Evolutionary conservation across 148 eudicot genomes (phyloP), one percentile per base, ranked within the genome.

Genomic region (Rhododendron molle): DNA sequence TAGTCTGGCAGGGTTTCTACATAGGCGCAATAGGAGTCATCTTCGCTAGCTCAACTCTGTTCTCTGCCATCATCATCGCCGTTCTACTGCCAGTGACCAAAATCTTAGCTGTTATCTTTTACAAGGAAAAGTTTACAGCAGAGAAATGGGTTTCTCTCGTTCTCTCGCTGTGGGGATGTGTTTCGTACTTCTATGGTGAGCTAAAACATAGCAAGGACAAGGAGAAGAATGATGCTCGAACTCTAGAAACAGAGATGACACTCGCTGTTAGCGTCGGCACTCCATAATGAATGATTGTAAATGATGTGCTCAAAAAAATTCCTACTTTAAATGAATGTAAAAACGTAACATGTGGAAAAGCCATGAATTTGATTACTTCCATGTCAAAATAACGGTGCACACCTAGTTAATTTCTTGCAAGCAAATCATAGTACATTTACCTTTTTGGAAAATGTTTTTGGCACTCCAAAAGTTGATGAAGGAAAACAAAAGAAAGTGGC

Each of bases 101-200:
- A 36, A 72, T 92, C 30, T 23, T 87, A 62, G 94, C 91, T 3
- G 83, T 90, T 2, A 58, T 92, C 38, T 90, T 88, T 80, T 92
- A 87, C 88, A 86, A 81, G 6, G 94, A 92, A 71, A 91, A 89
- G 38, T 91, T 91, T 44, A 90, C 89, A 21, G 87, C 87, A 0
- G 91, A 90, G 72, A 92, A 92, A 81, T 92, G 90, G 14, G 83
- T 91, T 32, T 90, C 92, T 34, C 89, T 92, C 7, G 83, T 83
- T 10, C 91, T 92, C 18, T 92, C 92, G 0, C 87, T 91, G 3
- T 92, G 94, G 94, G 94, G 94, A 54, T 90, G 91, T 58, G 16
- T 91, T 47, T 92, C 94, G 1, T 90, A 87, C 83, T 90, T 90
- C 74, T 90, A 91, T 16, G 94, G 94, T 2, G 94, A 92, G 79